Evolutionary conservation across 192 early-diverging fungal genomes (phyloP).

Genomic region (Obelidium mucronatum): DNA sequence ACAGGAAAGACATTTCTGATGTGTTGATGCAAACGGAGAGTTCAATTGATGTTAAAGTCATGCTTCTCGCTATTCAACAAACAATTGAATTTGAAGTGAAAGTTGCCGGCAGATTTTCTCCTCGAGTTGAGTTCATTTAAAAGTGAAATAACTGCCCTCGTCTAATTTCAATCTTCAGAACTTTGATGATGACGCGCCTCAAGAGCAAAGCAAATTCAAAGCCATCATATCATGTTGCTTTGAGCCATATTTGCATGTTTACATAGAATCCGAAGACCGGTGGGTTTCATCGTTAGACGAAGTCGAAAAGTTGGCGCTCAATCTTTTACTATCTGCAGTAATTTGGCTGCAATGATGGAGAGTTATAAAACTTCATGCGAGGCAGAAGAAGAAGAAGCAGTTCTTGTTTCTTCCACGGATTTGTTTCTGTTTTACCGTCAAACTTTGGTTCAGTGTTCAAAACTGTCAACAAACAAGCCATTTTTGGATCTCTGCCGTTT

Average conservation of each 20-base stretch:
- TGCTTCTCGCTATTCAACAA: constrained; percentile 78
- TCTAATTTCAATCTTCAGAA: neutral
- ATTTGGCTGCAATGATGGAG: constrained; percentile 70
- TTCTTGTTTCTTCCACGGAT: constrained; percentile 89
- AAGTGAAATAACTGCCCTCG: neutral
- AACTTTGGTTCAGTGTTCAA: constrained; percentile 83
- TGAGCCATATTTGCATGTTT: constrained; percentile 88
- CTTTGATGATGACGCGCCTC: constrained; percentile 21
- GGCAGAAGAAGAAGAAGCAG: constrained; percentile 64
- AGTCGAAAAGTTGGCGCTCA: neutral
- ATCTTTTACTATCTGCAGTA: constrained; percentile 39
- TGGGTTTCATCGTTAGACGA: constrained; percentile 39
- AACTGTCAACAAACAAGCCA: constrained; percentile 83
- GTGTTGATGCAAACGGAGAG: constrained; percentile 64
- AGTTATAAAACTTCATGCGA: constrained; percentile 50
- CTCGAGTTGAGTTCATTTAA: constrained; percentile 39
- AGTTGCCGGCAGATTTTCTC: constrained; percentile 74
- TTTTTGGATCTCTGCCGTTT: constrained; percentile 83
- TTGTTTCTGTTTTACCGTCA: constrained; percentile 92
- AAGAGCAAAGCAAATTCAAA: constrained; percentile 64
- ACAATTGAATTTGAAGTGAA: constrained; percentile 94
- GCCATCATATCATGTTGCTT: constrained; percentile 83
- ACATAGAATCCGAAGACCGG: constrained; percentile 86
- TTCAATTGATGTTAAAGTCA: constrained; percentile 70
- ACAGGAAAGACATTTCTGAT: constrained; percentile 70